Evolutionary conservation across 2,329 filamentous ascomycete species (phyloP).

Genomic region (Whalleya microplaca): DNA sequence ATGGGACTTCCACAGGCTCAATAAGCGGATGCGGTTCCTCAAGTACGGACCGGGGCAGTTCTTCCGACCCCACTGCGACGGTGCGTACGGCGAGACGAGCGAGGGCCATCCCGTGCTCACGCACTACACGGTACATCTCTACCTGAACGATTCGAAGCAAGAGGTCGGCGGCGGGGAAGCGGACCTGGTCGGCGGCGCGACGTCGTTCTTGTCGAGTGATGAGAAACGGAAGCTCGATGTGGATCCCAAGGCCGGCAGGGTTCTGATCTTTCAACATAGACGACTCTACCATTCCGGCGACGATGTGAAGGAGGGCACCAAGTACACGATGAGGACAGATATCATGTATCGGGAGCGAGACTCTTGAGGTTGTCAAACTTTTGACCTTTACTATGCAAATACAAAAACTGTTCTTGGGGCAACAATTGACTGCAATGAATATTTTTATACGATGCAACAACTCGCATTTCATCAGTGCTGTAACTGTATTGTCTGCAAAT

Average conservation of each 20-base stretch:
- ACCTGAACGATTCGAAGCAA: conserved; percentile 53
- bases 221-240: conserved; percentile 52
- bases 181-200: conserved; percentile 56
- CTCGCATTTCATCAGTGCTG: no score
- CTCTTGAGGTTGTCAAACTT: no score
- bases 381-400: background rate
- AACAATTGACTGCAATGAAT: no score
- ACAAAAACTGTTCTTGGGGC: no score
- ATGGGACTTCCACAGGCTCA: conserved; percentile 59
- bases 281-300: conserved; percentile 58
- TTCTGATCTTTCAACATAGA: conserved; percentile 63
- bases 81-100: conserved; percentile 57
- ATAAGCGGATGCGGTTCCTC: conserved; percentile 76
- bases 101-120: conserved; percentile 50
- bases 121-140: conserved; percentile 60
- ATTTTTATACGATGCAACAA: no score
- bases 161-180: conserved; percentile 39
- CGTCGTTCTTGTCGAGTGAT: conserved; percentile 54
- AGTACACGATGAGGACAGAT: conserved; percentile 62
- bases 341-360: conserved; percentile 49
- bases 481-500: background rate
- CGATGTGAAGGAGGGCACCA: conserved; percentile 52
- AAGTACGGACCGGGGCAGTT: conserved; percentile 74
- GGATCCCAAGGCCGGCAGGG: conserved; percentile 59
- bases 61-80: conserved; percentile 74